Base-by-base conservation (phyloP, 2,329 filamentous ascomycete species). In the Fusarium sp. region DNA sequence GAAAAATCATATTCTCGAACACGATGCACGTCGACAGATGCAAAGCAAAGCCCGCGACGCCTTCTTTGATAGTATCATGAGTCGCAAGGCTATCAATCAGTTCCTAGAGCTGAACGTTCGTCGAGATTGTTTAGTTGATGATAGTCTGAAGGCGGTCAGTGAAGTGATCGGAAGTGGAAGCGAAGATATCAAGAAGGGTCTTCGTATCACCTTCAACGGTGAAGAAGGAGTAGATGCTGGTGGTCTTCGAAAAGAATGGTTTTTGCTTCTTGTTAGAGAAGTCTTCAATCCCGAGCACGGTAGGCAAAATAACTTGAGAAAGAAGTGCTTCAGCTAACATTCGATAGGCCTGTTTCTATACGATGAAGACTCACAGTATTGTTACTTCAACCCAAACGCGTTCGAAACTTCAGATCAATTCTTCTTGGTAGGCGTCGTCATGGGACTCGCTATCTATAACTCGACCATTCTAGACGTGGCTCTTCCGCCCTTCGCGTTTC, bases 141-240 rank as follows among this genome's bases (percentile, higher is more conserved):
- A 97, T 77, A 97, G 93, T 70, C 83, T 97, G 27, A 91, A 90
- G 65, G 87, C 90, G 33, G 93, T 97, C 30, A 94, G 93, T 73
- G 92, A 94, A 78, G 92, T 93, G 23, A 90, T 97, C 53, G 92
- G 93, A 15, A 88, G 90, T 54, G 89, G 91, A 14, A 87, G 90
- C 53, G 92, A 95, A 72, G 94, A 97, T 66, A 90, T 97, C 76
- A 97, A 97, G 78, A 97, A 97, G 77, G 92, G 91, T 0, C 81
- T 97, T 27, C 88, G 91, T 19, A 96, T 97, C 62, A 89, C 92
- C 62, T 97, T 97, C 71, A 84, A 87, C 32, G 94, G 93, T 32
- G 94, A 97, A 79, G 94, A 97, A 78, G 94, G 94, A 6, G 89
- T 97, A 50, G 94, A 97, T 80, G 93, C 92, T 6, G 94, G 94